Conservation (phyloP, 2,329 filamentous ascomycete genomes). For the Capronia epimyces region DNA sequence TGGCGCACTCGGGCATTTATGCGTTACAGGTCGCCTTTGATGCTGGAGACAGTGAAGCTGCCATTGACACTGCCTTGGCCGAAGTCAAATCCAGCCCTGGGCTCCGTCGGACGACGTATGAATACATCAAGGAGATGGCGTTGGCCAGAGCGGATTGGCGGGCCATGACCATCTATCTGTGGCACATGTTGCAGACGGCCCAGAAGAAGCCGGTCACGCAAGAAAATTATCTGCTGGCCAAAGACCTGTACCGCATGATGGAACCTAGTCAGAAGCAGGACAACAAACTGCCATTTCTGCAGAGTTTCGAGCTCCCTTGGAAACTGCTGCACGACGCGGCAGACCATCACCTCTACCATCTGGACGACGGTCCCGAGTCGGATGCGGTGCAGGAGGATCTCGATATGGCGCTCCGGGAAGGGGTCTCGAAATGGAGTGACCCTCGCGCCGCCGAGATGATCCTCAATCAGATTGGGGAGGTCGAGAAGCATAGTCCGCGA, state of each 20-base stretch:
- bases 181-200: constrained; percentile 3
- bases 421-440: constrained; percentile 17
- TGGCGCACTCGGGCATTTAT: constrained; percentile 5
- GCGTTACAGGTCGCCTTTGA: constrained; percentile 12
- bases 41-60: constrained; percentile 16
- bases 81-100: constrained; percentile 4
- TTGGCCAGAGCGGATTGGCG: constrained; percentile 12
- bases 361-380: constrained; percentile 1
- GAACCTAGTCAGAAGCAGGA: constrained; percentile 7
- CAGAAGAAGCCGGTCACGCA: constrained; percentile 6
- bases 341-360: constrained; percentile 12
- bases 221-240: constrained; percentile 14
- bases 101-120: not conserved
- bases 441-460: constrained; percentile 9
- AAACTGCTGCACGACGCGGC: constrained; percentile 11
- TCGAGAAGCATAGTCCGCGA: constrained; percentile 8
- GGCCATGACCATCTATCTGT: constrained; percentile 15
- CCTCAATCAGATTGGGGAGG: constrained; percentile 5
- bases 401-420: constrained; percentile 16
- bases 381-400: constrained; percentile 11
- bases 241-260: constrained; percentile 14
- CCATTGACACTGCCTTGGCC: constrained; percentile 12
- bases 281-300: constrained; percentile 1
- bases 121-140: constrained; percentile 9
- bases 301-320: constrained; percentile 12